Percentiles rank a stretch among this genome's conserved stretches.
Conservation (phyloP, 352 stramenopile genomes). For the Pythium diclinum region DNA sequence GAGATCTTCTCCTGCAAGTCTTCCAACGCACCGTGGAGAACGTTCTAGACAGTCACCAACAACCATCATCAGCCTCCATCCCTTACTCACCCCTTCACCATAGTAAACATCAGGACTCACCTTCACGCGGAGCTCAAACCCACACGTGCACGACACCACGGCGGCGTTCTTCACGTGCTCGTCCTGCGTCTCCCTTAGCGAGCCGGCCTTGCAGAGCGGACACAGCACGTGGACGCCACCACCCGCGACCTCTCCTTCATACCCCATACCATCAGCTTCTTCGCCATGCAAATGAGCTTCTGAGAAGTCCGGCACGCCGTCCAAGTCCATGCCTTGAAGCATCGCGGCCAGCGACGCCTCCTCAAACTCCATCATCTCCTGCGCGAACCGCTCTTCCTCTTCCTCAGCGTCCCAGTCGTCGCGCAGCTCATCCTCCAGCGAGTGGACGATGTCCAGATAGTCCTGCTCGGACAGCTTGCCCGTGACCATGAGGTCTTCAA, state of each 20-base stretch:
- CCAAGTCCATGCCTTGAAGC: slow-evolving; percentile 59
- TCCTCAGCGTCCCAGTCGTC: slow-evolving; percentile 44
- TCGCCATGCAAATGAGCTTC: slow-evolving; percentile 10
- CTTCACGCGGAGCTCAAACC: slow-evolving; percentile 48
- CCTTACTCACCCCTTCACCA: too few species aligned
- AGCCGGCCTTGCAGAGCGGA: slow-evolving; percentile 47
- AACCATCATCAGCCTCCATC: background rate
- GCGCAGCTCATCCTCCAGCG: slow-evolving; percentile 63
- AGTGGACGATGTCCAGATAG: slow-evolving; percentile 72
- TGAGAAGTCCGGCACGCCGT: slow-evolving; percentile 14
- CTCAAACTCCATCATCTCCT: slow-evolving; percentile 69
- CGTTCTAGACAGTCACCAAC: slow-evolving; percentile 23
- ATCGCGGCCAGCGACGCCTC: slow-evolving; percentile 67
- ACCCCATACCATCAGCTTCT: background rate
- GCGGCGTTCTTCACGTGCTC: slow-evolving; percentile 10
- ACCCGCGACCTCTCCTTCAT: background rate
- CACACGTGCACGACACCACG: slow-evolving; percentile 43
- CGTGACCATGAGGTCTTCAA: slow-evolving; percentile 61
- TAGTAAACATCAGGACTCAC: slow-evolving; percentile 9
- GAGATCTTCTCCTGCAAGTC: slow-evolving; percentile 63
- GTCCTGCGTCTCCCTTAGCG: slow-evolving; percentile 30
- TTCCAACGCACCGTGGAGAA: slow-evolving; percentile 49
- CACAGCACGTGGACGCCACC: slow-evolving; percentile 36
- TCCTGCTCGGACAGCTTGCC: slow-evolving; percentile 64
- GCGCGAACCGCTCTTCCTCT: slow-evolving; percentile 38